A percentile compares a stretch with the other conserved stretches of the same genome.
phyloP scores from a whole-genome alignment of 768 basidiomycete genomes.

The Omphalotus guepiniiformis region DNA sequence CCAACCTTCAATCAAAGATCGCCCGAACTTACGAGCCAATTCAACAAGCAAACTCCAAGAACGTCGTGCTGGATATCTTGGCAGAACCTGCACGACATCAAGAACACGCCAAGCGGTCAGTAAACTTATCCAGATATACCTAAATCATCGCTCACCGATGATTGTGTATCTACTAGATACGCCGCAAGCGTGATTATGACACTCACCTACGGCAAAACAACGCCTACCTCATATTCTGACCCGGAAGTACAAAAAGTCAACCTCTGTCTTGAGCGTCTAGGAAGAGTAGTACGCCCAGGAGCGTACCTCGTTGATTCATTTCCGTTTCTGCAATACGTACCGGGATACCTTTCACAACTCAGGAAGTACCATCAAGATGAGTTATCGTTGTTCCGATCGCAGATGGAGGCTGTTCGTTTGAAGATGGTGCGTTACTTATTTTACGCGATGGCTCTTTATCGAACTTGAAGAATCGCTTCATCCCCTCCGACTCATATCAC shows the following conservation, averaged over 20 bases:
- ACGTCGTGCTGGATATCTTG: slow-evolving; percentile 40
- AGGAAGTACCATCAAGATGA: slow-evolving; percentile 53
- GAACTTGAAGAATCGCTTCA: not conserved
- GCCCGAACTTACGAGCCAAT: slow-evolving; percentile 45
- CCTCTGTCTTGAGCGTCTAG: slow-evolving; percentile 40
- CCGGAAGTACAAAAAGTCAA: slow-evolving; percentile 43
- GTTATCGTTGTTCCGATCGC: slow-evolving; percentile 47
- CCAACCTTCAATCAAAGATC: slow-evolving; percentile 52
- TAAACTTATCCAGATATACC: too few relatives aligned
- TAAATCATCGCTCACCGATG: not conserved
- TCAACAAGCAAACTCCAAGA: slow-evolving; percentile 39
- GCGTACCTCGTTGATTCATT: slow-evolving; percentile 45
- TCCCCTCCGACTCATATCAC: not conserved
- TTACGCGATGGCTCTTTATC: too few relatives aligned
- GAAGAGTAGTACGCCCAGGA: slow-evolving; percentile 37
- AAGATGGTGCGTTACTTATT: slow-evolving; percentile 36
- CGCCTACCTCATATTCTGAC: slow-evolving; percentile 34
- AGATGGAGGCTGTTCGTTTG: slow-evolving; percentile 40
- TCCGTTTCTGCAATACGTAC: slow-evolving; percentile 48
- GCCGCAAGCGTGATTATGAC: slow-evolving; percentile 47
- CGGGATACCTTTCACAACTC: slow-evolving; percentile 57
- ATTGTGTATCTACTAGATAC: too few relatives aligned
- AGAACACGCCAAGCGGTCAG: slow-evolving; percentile 46
- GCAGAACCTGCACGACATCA: slow-evolving; percentile 42
- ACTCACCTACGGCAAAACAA: slow-evolving; percentile 41